Conservation (phyloP, 805 yeast genomes). For the Metschnikowia cerradonensis region DNA sequence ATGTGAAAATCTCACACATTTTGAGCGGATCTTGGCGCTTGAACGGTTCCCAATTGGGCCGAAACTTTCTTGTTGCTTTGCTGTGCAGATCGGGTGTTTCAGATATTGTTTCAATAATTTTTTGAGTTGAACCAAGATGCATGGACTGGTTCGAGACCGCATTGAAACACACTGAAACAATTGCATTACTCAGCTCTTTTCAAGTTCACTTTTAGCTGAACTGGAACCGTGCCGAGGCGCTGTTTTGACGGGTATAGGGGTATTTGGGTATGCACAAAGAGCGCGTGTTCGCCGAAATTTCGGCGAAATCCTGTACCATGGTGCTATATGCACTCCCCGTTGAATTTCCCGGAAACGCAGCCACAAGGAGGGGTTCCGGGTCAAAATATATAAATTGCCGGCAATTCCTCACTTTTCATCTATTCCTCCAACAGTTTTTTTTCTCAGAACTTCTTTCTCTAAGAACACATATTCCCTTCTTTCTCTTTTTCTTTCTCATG, state of each 20-base stretch:
- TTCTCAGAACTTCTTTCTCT: neutral
- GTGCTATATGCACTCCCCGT: conserved; percentile 1
- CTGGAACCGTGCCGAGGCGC: neutral
- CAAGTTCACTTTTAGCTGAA: neutral
- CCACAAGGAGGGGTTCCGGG: neutral
- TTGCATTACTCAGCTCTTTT: neutral
- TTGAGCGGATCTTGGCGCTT: too few relatives aligned
- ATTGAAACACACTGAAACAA: too few relatives aligned
- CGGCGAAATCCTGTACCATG: conserved; percentile 12
- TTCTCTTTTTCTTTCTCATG: conserved; percentile 7
- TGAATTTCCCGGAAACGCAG: neutral
- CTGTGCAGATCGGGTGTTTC: neutral
- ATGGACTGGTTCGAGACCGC: too few relatives aligned
- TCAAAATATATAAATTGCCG: neutral
- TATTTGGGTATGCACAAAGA: conserved; percentile 6
- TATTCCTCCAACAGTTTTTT: neutral
- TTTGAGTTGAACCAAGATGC: too few relatives aligned
- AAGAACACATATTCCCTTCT: too few relatives aligned
- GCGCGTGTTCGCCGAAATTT: conserved; percentile 17
- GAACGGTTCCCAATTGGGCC: too few relatives aligned
- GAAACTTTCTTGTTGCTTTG: too few relatives aligned
- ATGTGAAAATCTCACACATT: too few relatives aligned
- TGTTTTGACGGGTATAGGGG: neutral
- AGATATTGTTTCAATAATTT: neutral
- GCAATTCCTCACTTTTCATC: neutral